Evolutionary conservation across 108 stramenopile species (phyloP), one percentile per base, ranked within the genome.

Genomic region (Stephanodiscus minutulus): DNA sequence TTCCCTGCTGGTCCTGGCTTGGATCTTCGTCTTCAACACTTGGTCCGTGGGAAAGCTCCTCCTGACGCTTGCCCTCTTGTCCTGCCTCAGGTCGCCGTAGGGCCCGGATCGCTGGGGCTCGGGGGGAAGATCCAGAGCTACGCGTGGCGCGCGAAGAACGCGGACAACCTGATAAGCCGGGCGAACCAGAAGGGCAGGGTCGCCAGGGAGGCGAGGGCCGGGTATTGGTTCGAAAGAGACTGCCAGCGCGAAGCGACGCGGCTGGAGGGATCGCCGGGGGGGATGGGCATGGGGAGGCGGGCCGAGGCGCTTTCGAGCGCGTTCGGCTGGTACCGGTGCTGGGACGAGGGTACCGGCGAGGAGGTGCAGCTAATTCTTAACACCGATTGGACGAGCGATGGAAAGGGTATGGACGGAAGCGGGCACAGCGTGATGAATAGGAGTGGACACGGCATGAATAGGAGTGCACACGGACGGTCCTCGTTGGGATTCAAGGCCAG

Each of bases 321-420:
- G 41, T 93, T 95, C 87, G 94, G 94, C 33, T 95, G 91, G 90
- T 93, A 92, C 76, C 87, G 94, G 5, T 95, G 94, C 61, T 95
- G 94, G 94, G 88, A 90, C 64, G 91, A 61, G 7, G 61, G 78
- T 18, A 88, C 90, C 15, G 93, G 91, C 17, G 93, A 94, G 68
- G 84, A 88, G 25, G 48, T 77, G 61, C 73, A 87, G 61, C 13
- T 54, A 1, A 61, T 76, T 7, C 55, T 83, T 13, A 69, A 65
- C 18, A 79, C 74, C 12, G 78, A 78, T 60, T 70, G 64, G 65
- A 60, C 72, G 0, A 70, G 52, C 35, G 79, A 84, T 10, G 80
- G 76, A 61, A 69, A 83, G 33, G 79, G 72, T 31, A 53, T 79
- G 68, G 82, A 79, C 50, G 61, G 77, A 1, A 79, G 77, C 54